A percentile compares a stretch with the other conserved stretches of the same genome.
phyloP scores from a whole-genome alignment of 495 filamentous ascomycete genomes.

The Xeromyces bisporus region DNA sequence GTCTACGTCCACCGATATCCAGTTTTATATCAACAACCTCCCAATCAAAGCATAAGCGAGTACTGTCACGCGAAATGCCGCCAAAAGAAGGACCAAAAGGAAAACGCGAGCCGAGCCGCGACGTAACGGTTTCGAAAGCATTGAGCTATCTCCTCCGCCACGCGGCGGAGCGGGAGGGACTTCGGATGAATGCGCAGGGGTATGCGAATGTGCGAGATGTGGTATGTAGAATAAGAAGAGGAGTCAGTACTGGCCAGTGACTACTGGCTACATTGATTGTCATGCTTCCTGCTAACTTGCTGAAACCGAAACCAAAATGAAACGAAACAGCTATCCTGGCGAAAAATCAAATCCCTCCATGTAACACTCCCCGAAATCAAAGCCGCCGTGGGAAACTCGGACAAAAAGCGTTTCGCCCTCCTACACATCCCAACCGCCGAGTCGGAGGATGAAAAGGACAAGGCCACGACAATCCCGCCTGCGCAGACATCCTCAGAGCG shows the following conservation, averaged over 20 bases:
- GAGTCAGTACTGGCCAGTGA: neutral
- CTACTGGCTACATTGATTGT: too few species aligned
- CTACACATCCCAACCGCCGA: constrained; percentile 25
- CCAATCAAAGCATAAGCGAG: neutral
- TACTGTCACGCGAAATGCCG: too few species aligned
- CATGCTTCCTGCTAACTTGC: too few species aligned
- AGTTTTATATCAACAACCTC: neutral
- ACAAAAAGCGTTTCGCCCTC: constrained; percentile 78
- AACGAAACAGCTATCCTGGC: constrained; percentile 44
- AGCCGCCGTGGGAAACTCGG: constrained; percentile 51
- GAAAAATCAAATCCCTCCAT: constrained; percentile 47
- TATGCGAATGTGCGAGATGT: constrained; percentile 64
- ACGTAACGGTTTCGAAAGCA: constrained; percentile 42
- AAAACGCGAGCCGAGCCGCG: neutral
- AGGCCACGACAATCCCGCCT: constrained; percentile 3
- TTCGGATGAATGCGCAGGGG: constrained; percentile 60
- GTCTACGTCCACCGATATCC: neutral
- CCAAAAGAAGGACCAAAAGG: neutral
- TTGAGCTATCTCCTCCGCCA: constrained; percentile 68
- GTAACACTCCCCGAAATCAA: constrained; percentile 59
- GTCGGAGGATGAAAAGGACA: constrained; percentile 6
- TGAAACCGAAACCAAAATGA: too few species aligned
- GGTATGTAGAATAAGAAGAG: constrained; percentile 30
- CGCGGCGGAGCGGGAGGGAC: constrained; percentile 59
- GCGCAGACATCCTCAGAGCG: neutral